Base-by-base conservation (phyloP, 1,284 basidiomycete genomes). In the Pterulicium gracile region DNA sequence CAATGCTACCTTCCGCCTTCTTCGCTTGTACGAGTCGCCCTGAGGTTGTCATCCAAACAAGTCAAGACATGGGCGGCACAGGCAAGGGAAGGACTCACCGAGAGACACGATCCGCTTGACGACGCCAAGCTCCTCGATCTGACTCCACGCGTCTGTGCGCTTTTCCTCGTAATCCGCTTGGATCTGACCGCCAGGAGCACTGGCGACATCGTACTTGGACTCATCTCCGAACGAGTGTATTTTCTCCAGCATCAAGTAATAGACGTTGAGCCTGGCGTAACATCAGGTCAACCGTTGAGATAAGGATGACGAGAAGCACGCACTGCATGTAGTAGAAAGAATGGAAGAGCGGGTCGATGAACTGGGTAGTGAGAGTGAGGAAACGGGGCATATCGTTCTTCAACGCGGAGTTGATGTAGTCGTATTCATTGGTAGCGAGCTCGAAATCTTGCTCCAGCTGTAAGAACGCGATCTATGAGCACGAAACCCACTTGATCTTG, bases 301-400 rank as follows among this genome's bases (percentile, higher is more conserved):
- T n/a, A n/a, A n/a, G n/a, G n/a, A 49, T 23, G 35, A 24, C 5
- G 49, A 53, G n/a, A 34, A 41, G 23, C 35, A 79, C 89, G 58
- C 55, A 93, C 91, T 98, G 93, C 95, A 98, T 98, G 66, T 97
- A 99, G 74, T 91, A 99, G 73, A 95, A 94, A 19, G 91, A 95
- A 59, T 97, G 87, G 77, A 97, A 98, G 13, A 98, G 70, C 1
- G 96, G 96, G 53, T 95, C 88, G 60, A 98, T 89, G 66, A 98
- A 97, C 50, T 85, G 78, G 1, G 88, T 86, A 1, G 87, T 76
- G 57, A 97, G 77, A 22, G 75, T 74, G 70, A 98, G 82, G 71
- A 98, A 98, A 15, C 79, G 77, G 1, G 95, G 94, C 24, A 99
- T 72, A 58, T 99, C 96, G 49, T 79, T 75, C 70, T 99, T 98